These are phyloP conservation scores for Mortierella sp. DNA, from an alignment of 371 early-diverging fungal species.

Conservation along the genomic window DNA sequence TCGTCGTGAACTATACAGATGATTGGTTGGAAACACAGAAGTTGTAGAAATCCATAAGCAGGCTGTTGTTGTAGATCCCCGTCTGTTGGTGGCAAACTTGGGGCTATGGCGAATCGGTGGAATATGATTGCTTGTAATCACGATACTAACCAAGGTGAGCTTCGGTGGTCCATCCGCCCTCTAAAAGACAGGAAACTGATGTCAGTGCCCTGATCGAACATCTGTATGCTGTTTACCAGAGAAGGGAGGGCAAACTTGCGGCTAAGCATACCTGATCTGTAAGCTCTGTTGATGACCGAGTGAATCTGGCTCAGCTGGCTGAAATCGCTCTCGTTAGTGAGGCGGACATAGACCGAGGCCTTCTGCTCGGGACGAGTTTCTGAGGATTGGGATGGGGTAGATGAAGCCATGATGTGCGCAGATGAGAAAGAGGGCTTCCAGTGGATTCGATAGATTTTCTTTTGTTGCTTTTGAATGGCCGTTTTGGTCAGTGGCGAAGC, in stretches of 20 bases:
- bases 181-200: slow-evolving; percentile 4
- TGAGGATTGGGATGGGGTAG: slow-evolving; percentile 4
- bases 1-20: slow-evolving; percentile 24
- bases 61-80: too few species aligned
- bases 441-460: too few species aligned
- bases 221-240: neutral
- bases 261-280: slow-evolving; percentile 29
- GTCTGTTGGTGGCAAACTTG: too few species aligned
- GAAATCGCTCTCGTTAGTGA: slow-evolving; percentile 18
- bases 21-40: neutral
- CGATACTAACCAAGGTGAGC: slow-evolving; percentile 33
- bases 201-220: too few species aligned
- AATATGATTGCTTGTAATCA: neutral
- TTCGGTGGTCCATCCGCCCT: slow-evolving; percentile 53
- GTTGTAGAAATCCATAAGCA: neutral
- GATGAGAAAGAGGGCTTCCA: neutral
- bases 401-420: neutral
- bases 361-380: slow-evolving; percentile 37
- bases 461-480: too few species aligned
- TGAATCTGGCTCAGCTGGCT: slow-evolving; percentile 28
- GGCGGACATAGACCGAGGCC: slow-evolving; percentile 38
- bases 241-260: neutral
- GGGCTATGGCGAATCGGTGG: neutral
- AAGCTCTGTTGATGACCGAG: slow-evolving; percentile 43
- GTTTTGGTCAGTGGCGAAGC: neutral